phyloP scores from a whole-genome alignment of 202 grass and related monocot genomes.

The Dendrocalamus latiflorus region DNA sequence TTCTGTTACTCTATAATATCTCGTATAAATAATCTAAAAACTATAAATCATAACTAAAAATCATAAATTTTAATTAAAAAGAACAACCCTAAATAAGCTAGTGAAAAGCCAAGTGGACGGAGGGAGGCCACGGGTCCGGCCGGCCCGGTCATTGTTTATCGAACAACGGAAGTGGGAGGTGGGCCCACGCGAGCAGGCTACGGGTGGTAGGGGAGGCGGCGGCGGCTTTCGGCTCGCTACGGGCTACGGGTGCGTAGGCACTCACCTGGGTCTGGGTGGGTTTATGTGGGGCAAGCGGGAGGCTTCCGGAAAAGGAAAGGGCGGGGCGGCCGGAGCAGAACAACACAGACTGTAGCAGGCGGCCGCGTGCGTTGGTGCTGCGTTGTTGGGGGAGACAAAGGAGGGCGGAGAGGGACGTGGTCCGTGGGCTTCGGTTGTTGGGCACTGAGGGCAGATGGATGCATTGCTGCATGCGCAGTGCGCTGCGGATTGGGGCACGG shows the following conservation, averaged over 20 bases:
- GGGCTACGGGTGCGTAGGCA: not conserved
- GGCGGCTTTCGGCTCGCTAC: not conserved
- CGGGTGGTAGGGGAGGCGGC: not conserved
- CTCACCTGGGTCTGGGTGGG: not conserved
- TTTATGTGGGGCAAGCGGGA: not conserved
- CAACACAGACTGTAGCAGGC: slow-evolving; percentile 45
- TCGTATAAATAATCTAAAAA: too few species aligned
- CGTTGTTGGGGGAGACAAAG: not conserved
- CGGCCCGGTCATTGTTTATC: slow-evolving; percentile 45
- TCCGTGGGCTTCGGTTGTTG: not conserved
- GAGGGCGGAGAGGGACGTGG: not conserved
- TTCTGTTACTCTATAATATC: too few species aligned
- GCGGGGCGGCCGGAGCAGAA: slow-evolving; percentile 9
- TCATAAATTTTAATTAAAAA: too few species aligned
- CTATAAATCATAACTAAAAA: too few species aligned
- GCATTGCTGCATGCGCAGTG: not conserved
- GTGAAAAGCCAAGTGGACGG: too few species aligned
- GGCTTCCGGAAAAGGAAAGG: slow-evolving; percentile 46
- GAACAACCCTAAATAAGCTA: too few species aligned
- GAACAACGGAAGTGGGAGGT: not conserved
- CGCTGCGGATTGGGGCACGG: slow-evolving; percentile 1
- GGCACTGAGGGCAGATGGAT: not conserved
- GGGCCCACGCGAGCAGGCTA: not conserved
- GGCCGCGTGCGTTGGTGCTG: not conserved
- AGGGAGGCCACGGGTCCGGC: not conserved